Percentiles rank a stretch among this genome's conserved stretches.
These are phyloP conservation scores for Hymenoscyphus repandus DNA, from an alignment of 2,329 filamentous ascomycete genomes.

Conservation along the genomic window DNA sequence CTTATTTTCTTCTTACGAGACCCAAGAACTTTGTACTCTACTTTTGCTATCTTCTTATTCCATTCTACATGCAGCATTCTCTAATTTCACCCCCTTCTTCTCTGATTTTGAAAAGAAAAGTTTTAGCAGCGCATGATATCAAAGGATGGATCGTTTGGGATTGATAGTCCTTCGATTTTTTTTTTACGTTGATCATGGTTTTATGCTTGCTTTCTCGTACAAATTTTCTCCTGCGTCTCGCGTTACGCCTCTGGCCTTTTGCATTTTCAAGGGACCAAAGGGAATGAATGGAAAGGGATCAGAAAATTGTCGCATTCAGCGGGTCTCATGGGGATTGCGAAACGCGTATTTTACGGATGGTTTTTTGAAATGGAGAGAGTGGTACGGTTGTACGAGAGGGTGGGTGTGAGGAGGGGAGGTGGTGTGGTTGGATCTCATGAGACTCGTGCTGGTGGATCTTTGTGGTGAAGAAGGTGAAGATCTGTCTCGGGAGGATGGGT, in stretches of 20 bases:
- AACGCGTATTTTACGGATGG: constrained; percentile 6
- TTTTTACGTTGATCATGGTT: constrained; percentile 5
- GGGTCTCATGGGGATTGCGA: constrained; percentile 2
- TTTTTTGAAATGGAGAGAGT: constrained; percentile 1
- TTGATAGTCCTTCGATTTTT: constrained; percentile 3
- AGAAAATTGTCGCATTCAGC: constrained; percentile 5
- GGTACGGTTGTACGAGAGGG: neutral
- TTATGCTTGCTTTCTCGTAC: constrained; percentile 6
- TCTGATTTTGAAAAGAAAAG: constrained; percentile 12
- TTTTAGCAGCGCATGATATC: constrained; percentile 11
- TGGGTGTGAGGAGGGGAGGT: neutral
- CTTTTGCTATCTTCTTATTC: constrained; percentile 10
- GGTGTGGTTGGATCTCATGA: constrained; percentile 4
- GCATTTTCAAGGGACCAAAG: constrained; percentile 13
- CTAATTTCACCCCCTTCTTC: constrained; percentile 7
- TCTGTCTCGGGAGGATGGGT: too few species aligned
- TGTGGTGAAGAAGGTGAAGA: too few species aligned
- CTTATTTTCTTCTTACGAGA: constrained; percentile 11
- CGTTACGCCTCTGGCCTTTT: constrained; percentile 5
- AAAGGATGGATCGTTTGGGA: constrained; percentile 10
- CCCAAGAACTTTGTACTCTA: constrained; percentile 20
- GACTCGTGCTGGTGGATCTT: neutral
- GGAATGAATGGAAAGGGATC: constrained; percentile 4
- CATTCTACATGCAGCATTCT: constrained; percentile 10
- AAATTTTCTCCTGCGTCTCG: constrained; percentile 4